Evolutionary conservation across 2,329 filamentous ascomycete species (phyloP).

Genomic region (Achaetomium macrosporum): DNA sequence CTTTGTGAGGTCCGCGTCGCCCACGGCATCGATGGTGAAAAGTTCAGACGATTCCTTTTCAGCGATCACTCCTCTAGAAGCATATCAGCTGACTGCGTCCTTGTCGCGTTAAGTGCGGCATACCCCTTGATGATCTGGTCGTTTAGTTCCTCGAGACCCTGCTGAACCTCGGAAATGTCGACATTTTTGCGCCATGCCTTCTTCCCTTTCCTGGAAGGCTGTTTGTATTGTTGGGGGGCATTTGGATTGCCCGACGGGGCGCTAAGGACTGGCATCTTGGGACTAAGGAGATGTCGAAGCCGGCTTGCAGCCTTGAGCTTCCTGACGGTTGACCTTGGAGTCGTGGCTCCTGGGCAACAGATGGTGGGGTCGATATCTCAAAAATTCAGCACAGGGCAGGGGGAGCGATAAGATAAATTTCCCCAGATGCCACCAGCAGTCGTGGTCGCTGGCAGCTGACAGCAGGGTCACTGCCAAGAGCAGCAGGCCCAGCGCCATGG

Average conservation of each 20-base stretch:
- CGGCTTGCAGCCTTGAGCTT: background rate
- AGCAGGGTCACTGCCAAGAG: conserved; percentile 22
- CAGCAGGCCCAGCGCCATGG: background rate
- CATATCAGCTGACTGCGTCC: conserved; percentile 9
- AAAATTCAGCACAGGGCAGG: conserved; percentile 19
- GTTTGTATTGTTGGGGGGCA: conserved; percentile 74
- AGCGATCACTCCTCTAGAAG: conserved; percentile 67
- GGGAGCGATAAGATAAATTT: conserved; percentile 21
- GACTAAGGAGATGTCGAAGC: background rate
- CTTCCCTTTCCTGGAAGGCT: conserved; percentile 93
- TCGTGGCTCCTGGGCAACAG: background rate
- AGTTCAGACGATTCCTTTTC: conserved; percentile 80
- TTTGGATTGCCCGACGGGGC: conserved; percentile 43
- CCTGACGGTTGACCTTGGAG: no score
- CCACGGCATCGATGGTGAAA: conserved; percentile 74
- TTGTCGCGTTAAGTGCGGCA: conserved; percentile 15
- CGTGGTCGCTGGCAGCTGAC: conserved; percentile 3
- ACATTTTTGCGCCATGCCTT: conserved; percentile 99
- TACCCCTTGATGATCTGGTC: conserved; percentile 90
- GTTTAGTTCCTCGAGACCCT: conserved; percentile 76
- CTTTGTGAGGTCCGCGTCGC: conserved; percentile 47
- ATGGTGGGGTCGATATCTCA: conserved; percentile 17
- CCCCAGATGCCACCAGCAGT: conserved; percentile 1
- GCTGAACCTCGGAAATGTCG: conserved; percentile 78
- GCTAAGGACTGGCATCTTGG: conserved; percentile 50